A percentile compares a stretch with the other conserved stretches of the same genome.
These are phyloP conservation scores for Phaeoacremonium minimum DNA, from an alignment of 2,329 filamentous ascomycete genomes.

Conservation along the genomic window DNA sequence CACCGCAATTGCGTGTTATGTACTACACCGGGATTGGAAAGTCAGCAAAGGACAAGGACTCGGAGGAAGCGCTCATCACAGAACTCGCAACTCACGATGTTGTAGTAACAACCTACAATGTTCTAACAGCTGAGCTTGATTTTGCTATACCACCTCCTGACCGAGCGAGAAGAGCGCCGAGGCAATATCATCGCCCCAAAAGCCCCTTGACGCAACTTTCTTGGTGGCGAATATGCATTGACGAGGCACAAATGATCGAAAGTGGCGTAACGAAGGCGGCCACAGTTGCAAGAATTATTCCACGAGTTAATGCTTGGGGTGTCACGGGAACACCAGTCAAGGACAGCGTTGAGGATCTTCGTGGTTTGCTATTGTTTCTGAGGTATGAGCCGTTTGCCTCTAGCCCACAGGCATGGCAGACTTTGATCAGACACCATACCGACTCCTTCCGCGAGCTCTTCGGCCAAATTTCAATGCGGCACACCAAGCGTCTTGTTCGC, in stretches of 20 bases:
- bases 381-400: constrained; percentile 72
- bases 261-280: constrained; percentile 82
- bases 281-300: constrained; percentile 72
- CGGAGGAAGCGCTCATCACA: constrained; percentile 34
- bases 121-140: constrained; percentile 77
- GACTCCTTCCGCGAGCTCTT: constrained; percentile 67
- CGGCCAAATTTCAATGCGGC: constrained; percentile 68
- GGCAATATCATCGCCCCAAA: constrained; percentile 60
- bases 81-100: constrained; percentile 50
- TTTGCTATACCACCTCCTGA: constrained; percentile 67
- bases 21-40: constrained; percentile 46
- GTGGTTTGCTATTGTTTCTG: constrained; percentile 78
- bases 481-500: constrained; percentile 78
- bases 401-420: constrained; percentile 61
- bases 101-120: constrained; percentile 61
- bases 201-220: constrained; percentile 77
- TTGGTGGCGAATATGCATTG: constrained; percentile 82
- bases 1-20: constrained; percentile 51
- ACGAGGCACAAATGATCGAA: constrained; percentile 90
- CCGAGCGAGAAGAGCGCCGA: constrained; percentile 60
- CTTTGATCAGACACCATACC: constrained; percentile 58
- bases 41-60: constrained; percentile 27
- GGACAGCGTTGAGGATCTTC: constrained; percentile 63
- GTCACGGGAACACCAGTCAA: constrained; percentile 88
- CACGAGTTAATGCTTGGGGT: constrained; percentile 84